Evolutionary conservation across 306 rosid species (phyloP).

Genomic region (Senna tora): DNA sequence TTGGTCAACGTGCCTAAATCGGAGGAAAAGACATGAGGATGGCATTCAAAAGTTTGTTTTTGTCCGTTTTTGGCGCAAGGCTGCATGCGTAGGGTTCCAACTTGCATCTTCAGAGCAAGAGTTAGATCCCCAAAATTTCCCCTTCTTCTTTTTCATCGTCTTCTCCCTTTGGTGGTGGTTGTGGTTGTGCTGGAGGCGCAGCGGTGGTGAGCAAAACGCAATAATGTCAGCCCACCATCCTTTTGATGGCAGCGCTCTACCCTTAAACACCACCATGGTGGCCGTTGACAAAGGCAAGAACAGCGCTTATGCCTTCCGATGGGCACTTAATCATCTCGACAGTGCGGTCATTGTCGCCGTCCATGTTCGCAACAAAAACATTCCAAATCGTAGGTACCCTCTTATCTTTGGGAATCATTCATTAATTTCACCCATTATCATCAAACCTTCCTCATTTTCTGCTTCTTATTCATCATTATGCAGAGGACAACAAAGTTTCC

Average conservation of each 20-base stretch:
- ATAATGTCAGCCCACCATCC: slow-evolving; percentile 44
- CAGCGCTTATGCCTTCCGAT: slow-evolving; percentile 69
- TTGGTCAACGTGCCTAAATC: slow-evolving; percentile 48
- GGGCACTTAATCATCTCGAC: slow-evolving; percentile 80
- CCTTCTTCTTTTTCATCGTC: not conserved
- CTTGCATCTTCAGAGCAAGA: slow-evolving; percentile 12
- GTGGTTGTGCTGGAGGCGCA: not conserved
- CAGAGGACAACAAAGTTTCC: slow-evolving; percentile 51
- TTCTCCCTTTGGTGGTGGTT: not conserved
- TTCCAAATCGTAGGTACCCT: slow-evolving; percentile 77
- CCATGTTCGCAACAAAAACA: slow-evolving; percentile 66
- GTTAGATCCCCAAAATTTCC: not conserved
- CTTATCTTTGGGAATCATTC: slow-evolving; percentile 21
- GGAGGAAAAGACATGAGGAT: slow-evolving; percentile 41
- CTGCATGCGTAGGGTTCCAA: slow-evolving; percentile 13
- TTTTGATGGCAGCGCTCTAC: slow-evolving; percentile 35
- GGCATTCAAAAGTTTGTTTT: slow-evolving; percentile 35
- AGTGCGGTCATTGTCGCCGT: slow-evolving; percentile 58
- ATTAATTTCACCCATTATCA: not conserved
- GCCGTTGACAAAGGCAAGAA: slow-evolving; percentile 88
- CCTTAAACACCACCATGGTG: slow-evolving; percentile 61
- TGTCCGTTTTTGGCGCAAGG: slow-evolving; percentile 31
- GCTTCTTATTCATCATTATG: slow-evolving; percentile 2
- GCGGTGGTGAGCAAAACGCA: not conserved
- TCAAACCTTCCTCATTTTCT: not conserved